Evolutionary conservation across 1,139 yeast genomes (phyloP).

Genomic region (Kazachstania sp.): DNA sequence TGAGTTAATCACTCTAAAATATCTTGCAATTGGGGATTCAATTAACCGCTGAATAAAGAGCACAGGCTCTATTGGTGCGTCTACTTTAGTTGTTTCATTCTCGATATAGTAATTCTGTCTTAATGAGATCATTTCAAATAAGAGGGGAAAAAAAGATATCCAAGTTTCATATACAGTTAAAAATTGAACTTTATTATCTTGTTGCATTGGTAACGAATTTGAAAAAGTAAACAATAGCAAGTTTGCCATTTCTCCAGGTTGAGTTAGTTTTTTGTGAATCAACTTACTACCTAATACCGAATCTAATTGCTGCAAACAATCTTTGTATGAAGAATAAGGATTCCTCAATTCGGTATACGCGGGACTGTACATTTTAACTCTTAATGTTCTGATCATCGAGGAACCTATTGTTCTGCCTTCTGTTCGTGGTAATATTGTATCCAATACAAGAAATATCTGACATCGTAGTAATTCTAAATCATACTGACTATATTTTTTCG

Average conservation of each 20-base stretch:
- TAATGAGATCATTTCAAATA: slow-evolving; percentile 19
- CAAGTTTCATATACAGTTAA: slow-evolving; percentile 20
- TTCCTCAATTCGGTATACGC: slow-evolving; percentile 4
- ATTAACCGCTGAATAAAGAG: slow-evolving; percentile 12
- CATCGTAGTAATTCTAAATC: slow-evolving; percentile 26
- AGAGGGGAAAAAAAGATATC: slow-evolving; percentile 20
- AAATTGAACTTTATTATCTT: slow-evolving; percentile 3
- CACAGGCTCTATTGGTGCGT: background rate
- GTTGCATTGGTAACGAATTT: slow-evolving; percentile 1
- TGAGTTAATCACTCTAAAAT: slow-evolving; percentile 16
- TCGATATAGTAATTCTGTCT: slow-evolving; percentile 21
- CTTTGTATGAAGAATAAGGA: slow-evolving; percentile 23
- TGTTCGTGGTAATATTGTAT: slow-evolving; percentile 10
- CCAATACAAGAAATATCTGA: slow-evolving; percentile 25
- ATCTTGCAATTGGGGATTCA: slow-evolving; percentile 19
- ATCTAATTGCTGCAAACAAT: slow-evolving; percentile 16
- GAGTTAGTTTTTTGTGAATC: slow-evolving; percentile 13
- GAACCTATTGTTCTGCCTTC: background rate
- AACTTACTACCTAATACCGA: slow-evolving; percentile 18
- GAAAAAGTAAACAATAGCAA: slow-evolving; percentile 24
- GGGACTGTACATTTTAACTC: slow-evolving; percentile 4
- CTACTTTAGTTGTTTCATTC: slow-evolving; percentile 10
- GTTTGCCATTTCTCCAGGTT: slow-evolving; percentile 22
- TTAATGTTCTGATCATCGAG: background rate
- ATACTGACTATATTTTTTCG: slow-evolving; percentile 10